Evolutionary conservation across 768 basidiomycete genomes (phyloP).

Genomic region (Fomitopsis serialis): DNA sequence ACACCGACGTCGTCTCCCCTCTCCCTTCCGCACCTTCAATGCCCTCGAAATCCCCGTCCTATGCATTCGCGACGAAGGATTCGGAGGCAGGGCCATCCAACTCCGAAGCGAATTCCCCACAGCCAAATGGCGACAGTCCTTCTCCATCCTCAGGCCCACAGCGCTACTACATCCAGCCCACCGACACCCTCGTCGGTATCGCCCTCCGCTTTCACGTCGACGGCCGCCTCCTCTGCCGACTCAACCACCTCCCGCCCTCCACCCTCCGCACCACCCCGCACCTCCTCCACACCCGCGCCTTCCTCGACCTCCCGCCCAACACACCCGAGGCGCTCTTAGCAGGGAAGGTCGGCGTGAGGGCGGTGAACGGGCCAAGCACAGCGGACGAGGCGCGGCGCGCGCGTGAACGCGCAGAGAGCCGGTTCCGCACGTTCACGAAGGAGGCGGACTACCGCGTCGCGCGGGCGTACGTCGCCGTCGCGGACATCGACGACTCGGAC

Average conservation of each 20-base stretch:
- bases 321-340: slow-evolving; percentile 8
- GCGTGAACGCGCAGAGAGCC: slow-evolving; percentile 50
- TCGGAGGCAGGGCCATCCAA: too few species aligned
- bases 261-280: slow-evolving; percentile 69
- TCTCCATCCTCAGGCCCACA: slow-evolving; percentile 1
- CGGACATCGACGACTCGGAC: slow-evolving; percentile 31
- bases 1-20: background rate
- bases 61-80: too few species aligned
- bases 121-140: background rate
- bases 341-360: too few species aligned
- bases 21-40: too few species aligned
- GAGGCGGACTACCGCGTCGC: slow-evolving; percentile 65
- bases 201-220: slow-evolving; percentile 55
- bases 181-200: slow-evolving; percentile 63
- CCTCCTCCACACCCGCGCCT: slow-evolving; percentile 62
- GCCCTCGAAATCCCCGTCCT: too few species aligned
- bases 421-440: slow-evolving; percentile 60
- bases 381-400: slow-evolving; percentile 37
- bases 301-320: slow-evolving; percentile 47
- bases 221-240: slow-evolving; percentile 52
- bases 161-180: slow-evolving; percentile 49
- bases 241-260: slow-evolving; percentile 62
- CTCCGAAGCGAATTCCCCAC: too few species aligned
- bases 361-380: slow-evolving; percentile 24
- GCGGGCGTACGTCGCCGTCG: slow-evolving; percentile 65